Conservation (phyloP, 345 rosid species). For the Capsella bursapastoris region DNA sequence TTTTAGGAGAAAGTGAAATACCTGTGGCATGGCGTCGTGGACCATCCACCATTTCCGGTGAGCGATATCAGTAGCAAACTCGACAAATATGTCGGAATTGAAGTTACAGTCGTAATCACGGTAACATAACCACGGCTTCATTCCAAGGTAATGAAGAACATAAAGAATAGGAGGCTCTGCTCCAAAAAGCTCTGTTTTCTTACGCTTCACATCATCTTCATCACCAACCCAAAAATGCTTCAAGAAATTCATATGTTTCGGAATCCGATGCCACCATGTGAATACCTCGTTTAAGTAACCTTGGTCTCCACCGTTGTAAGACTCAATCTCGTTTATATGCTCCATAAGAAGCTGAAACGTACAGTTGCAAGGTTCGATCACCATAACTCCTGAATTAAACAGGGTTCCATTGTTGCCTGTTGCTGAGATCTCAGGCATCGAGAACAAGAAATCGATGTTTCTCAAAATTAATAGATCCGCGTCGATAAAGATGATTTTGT, state of each 20-base stretch:
- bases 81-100: slow-evolving; percentile 81
- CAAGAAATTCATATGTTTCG: slow-evolving; percentile 83
- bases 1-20: slow-evolving; percentile 15
- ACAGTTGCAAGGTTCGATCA: slow-evolving; percentile 83
- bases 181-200: slow-evolving; percentile 76
- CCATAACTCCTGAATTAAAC: slow-evolving; percentile 92
- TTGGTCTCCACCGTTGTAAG: slow-evolving; percentile 93
- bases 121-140: slow-evolving; percentile 92
- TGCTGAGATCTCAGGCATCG: slow-evolving; percentile 87
- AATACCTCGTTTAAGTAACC: slow-evolving; percentile 87
- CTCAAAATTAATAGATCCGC: slow-evolving; percentile 85
- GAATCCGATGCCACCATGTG: slow-evolving; percentile 99
- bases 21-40: slow-evolving; percentile 90
- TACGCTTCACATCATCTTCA: slow-evolving; percentile 66
- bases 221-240: slow-evolving; percentile 93
- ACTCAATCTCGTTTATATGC: slow-evolving; percentile 80
- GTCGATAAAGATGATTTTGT: slow-evolving; percentile 90
- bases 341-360: slow-evolving; percentile 85
- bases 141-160: slow-evolving; percentile 87
- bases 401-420: slow-evolving; percentile 86
- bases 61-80: slow-evolving; percentile 91
- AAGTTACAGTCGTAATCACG: slow-evolving; percentile 96
- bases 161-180: slow-evolving; percentile 86
- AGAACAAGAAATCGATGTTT: slow-evolving; percentile 86
- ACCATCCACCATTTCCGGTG: slow-evolving; percentile 92